Base-by-base conservation (phyloP, 257 asterid species). In the Marsdenia floribunda region DNA sequence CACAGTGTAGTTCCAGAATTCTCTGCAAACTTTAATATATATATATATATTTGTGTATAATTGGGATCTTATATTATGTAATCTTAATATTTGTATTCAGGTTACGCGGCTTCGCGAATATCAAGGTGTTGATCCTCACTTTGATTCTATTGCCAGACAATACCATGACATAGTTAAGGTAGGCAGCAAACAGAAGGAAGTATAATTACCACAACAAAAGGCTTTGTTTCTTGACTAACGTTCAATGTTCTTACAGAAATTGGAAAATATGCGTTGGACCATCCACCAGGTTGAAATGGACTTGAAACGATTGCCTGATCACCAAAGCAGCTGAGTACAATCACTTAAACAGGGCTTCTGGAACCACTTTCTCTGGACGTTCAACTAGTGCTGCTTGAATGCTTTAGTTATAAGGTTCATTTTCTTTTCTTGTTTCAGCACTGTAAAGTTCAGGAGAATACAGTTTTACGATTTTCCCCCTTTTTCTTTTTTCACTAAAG, bases 71-170 rank as follows among this genome's bases (percentile, higher is more conserved):
- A 2, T 44, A 44, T 44, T 44, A 42, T 44, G 12, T 44, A 44
- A 6, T 44, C 10, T 44, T 18, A 54, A 69, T 73, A 21, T 68
- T 53, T 72, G 19, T 40, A 47, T 73, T 10, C 68, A 92, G 99
- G 88, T 91, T 24, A 90, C 97, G 12, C 91, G 98, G 55, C 96
- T 94, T 65, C 91, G 93, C 33, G 99, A 94, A 84, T 94, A 92
- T 80, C 99, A 94, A 85, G 99, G 99, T 29, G 98, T 94, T 69
- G 99, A 94, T 89, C 98, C 97, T 70, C 98, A 92, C 85, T 94
- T 94, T 50, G 99, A 94, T 66, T 85, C 82, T 70, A 94, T 94
- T 73, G 98, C 99, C 44, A 86, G 97, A 84, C 99, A 94, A 79
- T 94, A 94, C 85, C 97, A 94, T 16, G 99, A 92, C 79, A 89